Base-by-base conservation (phyloP, 2,329 filamentous ascomycete genomes). In the Fusarium ramigenum region DNA sequence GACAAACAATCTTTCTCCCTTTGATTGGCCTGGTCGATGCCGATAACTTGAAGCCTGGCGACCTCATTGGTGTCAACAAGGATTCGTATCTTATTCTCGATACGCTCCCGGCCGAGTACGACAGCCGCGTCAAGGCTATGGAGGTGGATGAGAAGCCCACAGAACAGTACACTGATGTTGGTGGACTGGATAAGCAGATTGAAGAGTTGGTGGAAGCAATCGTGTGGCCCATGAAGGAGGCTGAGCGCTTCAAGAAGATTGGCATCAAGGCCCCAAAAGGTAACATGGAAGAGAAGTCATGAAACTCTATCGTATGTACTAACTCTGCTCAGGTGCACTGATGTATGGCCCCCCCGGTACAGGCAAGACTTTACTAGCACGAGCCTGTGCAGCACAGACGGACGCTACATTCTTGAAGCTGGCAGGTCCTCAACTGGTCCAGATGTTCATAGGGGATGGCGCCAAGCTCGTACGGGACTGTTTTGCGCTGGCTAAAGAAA, bases 211-310 rank as follows among this genome's bases (percentile, higher is more conserved):
- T 99, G 14, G 96, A 99, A 86, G 96, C 96, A 63, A 96, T 99
- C 56, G 96, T 99, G 36, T 98, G 96, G 96, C 96, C 96, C 4
- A 99, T 99, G 96, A 98, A 98, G 89, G 96, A 99, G 85, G 95
- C 96, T 4, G 97, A 99, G 78, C 91, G 96, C 25, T 99, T 99
- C 87, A 98, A 98, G 89, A 98, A 98, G 89, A 98, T 99, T 79
- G 96, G 96, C 77, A 99, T 99, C 88, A 99, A 99, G 87, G 96
- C 96, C 44, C 96, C 96, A 19, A 99, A 99, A 86, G 96, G 96
- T 98, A 78, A 62, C 9, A 23, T 32, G 8, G 21, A n/a, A 7
- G 43, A 87, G 15, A 95, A 96, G 30, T 78, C 93, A 6, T 36
- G 37, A 15, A 42, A 7, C 12, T 42, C 53, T 15, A 34, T 28